These are phyloP conservation scores for Cryptococcus deneoformans DNA, from an alignment of 1,284 basidiomycete genomes.

Conservation along the genomic window DNA sequence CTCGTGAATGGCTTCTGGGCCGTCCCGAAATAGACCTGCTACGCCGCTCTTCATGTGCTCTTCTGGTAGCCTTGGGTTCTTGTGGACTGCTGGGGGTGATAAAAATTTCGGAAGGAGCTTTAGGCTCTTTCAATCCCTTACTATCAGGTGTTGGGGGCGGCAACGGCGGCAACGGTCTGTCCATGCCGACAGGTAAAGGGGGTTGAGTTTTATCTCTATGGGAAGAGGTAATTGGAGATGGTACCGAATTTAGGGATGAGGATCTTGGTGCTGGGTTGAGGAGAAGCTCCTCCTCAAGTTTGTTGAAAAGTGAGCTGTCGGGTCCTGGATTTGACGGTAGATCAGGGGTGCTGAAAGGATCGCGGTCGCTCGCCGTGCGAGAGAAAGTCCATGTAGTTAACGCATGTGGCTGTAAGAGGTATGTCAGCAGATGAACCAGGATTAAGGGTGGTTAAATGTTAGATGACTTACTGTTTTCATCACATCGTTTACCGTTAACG, in stretches of 20 bases:
- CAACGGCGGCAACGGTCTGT: conserved; percentile 33
- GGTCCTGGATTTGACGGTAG: not conserved
- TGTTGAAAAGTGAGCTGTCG: not conserved
- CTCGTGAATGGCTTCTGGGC: conserved; percentile 4
- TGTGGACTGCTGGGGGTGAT: conserved; percentile 41
- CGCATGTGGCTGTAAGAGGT: conserved; percentile 5
- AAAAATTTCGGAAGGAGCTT: conserved; percentile 29
- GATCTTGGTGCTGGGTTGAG: conserved; percentile 3
- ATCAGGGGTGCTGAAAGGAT: conserved; percentile 3
- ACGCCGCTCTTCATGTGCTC: conserved; percentile 5
- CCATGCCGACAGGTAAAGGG: conserved; percentile 16
- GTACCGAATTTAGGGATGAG: conserved; percentile 5
- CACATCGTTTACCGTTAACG: not conserved
- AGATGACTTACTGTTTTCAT: conserved; percentile 3
- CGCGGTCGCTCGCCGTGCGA: conserved; percentile 23
- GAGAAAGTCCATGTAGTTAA: conserved; percentile 19
- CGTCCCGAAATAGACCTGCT: conserved; percentile 14
- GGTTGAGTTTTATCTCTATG: conserved; percentile 18
- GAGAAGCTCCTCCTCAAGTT: not conserved
- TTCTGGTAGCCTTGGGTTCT: conserved; percentile 6
- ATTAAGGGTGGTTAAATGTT: not conserved
- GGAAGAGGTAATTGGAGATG: conserved; percentile 2
- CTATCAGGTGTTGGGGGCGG: conserved; percentile 9
- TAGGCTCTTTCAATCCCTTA: not conserved
- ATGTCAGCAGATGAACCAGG: conserved; percentile 5